phyloP scores from a whole-genome alignment of 768 basidiomycete species.

The Termitomyces sp. region DNA sequence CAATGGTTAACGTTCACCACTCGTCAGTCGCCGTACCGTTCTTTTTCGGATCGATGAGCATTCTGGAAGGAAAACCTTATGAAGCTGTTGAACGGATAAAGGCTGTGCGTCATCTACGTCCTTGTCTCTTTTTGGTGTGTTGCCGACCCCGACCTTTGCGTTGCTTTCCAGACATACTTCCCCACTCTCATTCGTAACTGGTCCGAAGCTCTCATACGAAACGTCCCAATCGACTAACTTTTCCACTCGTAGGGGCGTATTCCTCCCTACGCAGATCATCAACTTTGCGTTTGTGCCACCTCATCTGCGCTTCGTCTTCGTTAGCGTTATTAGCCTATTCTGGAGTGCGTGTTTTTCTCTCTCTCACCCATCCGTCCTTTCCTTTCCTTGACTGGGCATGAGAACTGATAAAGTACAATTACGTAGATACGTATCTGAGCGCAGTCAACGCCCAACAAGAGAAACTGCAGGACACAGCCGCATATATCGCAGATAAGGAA shows the following conservation, averaged over 20 bases:
- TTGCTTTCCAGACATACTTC: conserved; percentile 50
- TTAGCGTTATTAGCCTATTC: conserved; percentile 75
- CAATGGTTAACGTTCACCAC: neutral
- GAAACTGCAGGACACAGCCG: too few relatives aligned
- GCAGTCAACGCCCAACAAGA: too few relatives aligned
- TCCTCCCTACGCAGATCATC: conserved; percentile 71
- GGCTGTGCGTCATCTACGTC: conserved; percentile 29
- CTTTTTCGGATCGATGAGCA: conserved; percentile 71
- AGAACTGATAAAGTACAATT: too few relatives aligned
- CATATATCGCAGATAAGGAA: too few relatives aligned
- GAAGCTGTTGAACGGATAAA: conserved; percentile 44
- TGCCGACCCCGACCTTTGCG: too few relatives aligned
- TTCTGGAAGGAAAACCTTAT: conserved; percentile 69
- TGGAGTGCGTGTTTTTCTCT: conserved; percentile 60
- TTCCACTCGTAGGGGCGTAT: conserved; percentile 52
- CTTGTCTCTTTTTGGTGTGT: too few relatives aligned
- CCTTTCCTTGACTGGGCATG: too few relatives aligned
- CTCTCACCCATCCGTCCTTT: neutral
- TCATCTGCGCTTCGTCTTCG: conserved; percentile 70
- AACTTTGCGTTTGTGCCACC: conserved; percentile 78
- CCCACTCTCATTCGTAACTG: conserved; percentile 78
- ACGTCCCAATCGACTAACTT: neutral
- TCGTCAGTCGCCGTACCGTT: conserved; percentile 40
- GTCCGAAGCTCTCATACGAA: conserved; percentile 27
- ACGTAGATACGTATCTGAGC: too few relatives aligned